phyloP scores from a whole-genome alignment of 2,329 filamentous ascomycete species.

The Penicillium vulpinum region DNA sequence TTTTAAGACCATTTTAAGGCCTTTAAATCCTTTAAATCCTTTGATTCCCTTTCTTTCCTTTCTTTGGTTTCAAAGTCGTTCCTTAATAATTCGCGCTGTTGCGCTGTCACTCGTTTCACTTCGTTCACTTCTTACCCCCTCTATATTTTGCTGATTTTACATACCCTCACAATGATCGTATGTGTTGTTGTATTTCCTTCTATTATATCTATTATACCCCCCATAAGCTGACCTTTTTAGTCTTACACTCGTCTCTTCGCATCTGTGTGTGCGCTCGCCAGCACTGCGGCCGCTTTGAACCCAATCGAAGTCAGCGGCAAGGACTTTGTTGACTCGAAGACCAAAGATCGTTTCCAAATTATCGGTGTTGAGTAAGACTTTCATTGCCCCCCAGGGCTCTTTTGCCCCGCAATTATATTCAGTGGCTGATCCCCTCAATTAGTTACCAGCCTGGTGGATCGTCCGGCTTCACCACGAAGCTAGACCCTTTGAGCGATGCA shows the following conservation, averaged over 20 bases:
- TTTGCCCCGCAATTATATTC: not conserved
- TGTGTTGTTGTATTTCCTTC: slow-evolving; percentile 10
- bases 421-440: slow-evolving; percentile 17
- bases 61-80: slow-evolving; percentile 7
- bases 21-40: not conserved
- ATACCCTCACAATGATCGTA: slow-evolving; percentile 26
- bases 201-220: too few relatives aligned
- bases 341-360: slow-evolving; percentile 61
- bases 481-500: slow-evolving; percentile 60
- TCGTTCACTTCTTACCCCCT: not conserved
- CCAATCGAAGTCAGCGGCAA: slow-evolving; percentile 59
- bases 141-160: not conserved
- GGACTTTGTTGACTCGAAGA: slow-evolving; percentile 62
- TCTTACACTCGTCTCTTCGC: slow-evolving; percentile 39
- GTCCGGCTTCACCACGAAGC: slow-evolving; percentile 54
- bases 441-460: slow-evolving; percentile 65
- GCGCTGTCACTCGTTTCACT: slow-evolving; percentile 26
- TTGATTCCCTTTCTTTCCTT: not conserved
- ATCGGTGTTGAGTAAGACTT: slow-evolving; percentile 59
- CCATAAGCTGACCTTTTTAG: slow-evolving; percentile 11
- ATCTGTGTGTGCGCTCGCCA: slow-evolving; percentile 44
- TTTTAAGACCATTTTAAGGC: not conserved
- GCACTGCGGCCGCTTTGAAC: slow-evolving; percentile 54
- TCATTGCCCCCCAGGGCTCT: not conserved
- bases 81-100: slow-evolving; percentile 13